These are phyloP conservation scores for Tilletiopsis washingtonensis DNA, from an alignment of 1,284 basidiomycete species.

Conservation along the genomic window DNA sequence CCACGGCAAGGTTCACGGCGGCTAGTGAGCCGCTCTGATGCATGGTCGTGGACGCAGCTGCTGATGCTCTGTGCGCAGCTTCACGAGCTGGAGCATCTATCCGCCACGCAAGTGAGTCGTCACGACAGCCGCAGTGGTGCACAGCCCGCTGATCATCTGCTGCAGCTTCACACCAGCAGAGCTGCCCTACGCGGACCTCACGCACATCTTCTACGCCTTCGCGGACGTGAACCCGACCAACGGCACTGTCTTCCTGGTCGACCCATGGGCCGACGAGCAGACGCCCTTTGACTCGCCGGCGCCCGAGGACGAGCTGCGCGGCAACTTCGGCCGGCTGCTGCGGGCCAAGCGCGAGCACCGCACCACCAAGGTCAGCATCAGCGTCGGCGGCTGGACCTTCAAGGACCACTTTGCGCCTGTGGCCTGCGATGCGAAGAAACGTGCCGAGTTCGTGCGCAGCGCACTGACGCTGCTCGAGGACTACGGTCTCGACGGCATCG, in stretches of 20 bases:
- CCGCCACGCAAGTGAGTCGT: background rate
- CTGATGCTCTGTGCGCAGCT: background rate
- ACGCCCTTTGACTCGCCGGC: slow-evolving; percentile 50
- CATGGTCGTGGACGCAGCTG: background rate
- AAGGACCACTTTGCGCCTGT: slow-evolving; percentile 45
- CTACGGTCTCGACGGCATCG: slow-evolving; percentile 73
- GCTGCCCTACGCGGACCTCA: slow-evolving; percentile 51
- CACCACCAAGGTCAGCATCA: slow-evolving; percentile 47
- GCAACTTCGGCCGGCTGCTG: slow-evolving; percentile 79
- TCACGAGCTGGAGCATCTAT: slow-evolving; percentile 8
- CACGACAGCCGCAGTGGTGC: background rate
- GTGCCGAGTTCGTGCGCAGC: slow-evolving; percentile 63
- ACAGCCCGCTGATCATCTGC: background rate
- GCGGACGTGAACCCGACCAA: slow-evolving; percentile 69
- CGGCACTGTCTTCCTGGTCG: slow-evolving; percentile 56
- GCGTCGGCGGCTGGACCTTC: slow-evolving; percentile 49
- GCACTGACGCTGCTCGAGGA: slow-evolving; percentile 71
- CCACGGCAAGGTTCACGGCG: background rate
- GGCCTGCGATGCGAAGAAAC: slow-evolving; percentile 38
- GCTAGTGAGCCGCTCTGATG: background rate
- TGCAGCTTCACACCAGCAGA: background rate
- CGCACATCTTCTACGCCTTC: slow-evolving; percentile 78
- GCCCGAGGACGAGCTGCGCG: slow-evolving; percentile 67
- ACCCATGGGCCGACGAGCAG: slow-evolving; percentile 69
- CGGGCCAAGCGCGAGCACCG: slow-evolving; percentile 68